These are phyloP conservation scores for Neurospora sp. DNA, from an alignment of 495 filamentous ascomycete species.

Conservation along the genomic window DNA sequence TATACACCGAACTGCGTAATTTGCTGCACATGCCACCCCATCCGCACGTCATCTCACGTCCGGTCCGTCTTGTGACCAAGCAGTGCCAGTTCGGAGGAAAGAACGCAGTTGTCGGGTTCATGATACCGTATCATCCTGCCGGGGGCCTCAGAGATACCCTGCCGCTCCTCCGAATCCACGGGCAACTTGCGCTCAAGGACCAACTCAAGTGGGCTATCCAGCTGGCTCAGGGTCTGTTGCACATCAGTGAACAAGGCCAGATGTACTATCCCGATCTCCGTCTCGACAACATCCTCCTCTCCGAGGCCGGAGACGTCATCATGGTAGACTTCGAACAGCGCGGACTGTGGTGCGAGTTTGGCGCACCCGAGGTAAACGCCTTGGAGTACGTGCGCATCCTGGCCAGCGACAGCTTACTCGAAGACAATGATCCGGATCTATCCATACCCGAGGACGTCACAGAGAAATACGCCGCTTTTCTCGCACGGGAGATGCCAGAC, in stretches of 20 bases:
- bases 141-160: conserved; percentile 35
- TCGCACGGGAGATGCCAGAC: conserved; percentile 26
- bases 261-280: conserved; percentile 41
- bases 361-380: conserved; percentile 39
- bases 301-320: conserved; percentile 26
- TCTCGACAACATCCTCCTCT: conserved; percentile 38
- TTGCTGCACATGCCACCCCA: conserved; percentile 33
- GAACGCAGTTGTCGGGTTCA: conserved; percentile 35
- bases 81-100: conserved; percentile 35
- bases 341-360: conserved; percentile 41
- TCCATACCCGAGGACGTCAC: conserved; percentile 21
- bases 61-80: conserved; percentile 36
- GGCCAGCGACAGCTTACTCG: conserved; percentile 11
- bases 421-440: conserved; percentile 6
- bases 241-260: conserved; percentile 23
- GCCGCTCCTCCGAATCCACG: conserved; percentile 30
- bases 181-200: conserved; percentile 19
- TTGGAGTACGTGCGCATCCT: conserved; percentile 36
- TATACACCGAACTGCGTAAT: conserved; percentile 37
- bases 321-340: conserved; percentile 46
- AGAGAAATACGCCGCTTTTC: conserved; percentile 22
- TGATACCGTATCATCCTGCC: conserved; percentile 29
- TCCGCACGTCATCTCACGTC: conserved; percentile 30
- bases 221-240: conserved; percentile 30
- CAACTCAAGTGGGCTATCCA: conserved; percentile 37